Conservation (phyloP, 2,329 filamentous ascomycete species). For the Chalaropsis thielavioides region DNA sequence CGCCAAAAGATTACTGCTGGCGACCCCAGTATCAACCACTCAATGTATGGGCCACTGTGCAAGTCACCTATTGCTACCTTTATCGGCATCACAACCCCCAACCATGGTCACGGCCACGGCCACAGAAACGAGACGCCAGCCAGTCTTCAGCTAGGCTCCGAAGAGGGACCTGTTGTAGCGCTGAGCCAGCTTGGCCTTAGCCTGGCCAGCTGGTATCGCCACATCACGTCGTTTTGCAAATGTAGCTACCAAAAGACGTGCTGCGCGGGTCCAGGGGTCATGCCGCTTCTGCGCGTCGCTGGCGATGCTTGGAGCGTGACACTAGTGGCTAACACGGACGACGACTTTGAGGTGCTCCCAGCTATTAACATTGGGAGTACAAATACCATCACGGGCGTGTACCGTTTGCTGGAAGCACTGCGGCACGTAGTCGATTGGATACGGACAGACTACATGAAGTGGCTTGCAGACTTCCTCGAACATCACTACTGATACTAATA, state of each 20-base stretch:
- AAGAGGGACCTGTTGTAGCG: background rate
- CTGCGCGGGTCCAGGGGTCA: conserved; percentile 12
- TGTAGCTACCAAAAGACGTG: conserved; percentile 9
- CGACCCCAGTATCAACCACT: conserved; percentile 13
- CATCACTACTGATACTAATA: conserved; percentile 11
- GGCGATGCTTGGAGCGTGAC: conserved; percentile 14
- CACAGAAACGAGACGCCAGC: background rate
- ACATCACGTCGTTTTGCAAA: conserved; percentile 13
- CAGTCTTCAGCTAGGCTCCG: background rate
- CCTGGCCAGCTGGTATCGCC: conserved; percentile 7
- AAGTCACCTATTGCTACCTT: conserved; percentile 14
- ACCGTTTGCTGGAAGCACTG: conserved; percentile 12
- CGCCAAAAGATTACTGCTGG: conserved; percentile 1
- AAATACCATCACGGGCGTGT: conserved; percentile 13
- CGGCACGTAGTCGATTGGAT: conserved; percentile 12
- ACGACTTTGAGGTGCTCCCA: conserved; percentile 15
- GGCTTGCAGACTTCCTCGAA: conserved; percentile 14
- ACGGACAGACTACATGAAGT: conserved; percentile 11
- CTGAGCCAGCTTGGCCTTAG: conserved; percentile 10
- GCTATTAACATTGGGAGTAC: conserved; percentile 15
- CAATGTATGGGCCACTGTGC: conserved; percentile 12
- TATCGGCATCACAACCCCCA: conserved; percentile 7
- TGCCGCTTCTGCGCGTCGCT: conserved; percentile 14
- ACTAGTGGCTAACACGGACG: conserved; percentile 14
- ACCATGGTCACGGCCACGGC: conserved; percentile 1